Evolutionary conservation across 1,284 basidiomycete species (phyloP), one percentile per base, ranked within the genome.

Genomic region (Omphalotus olearius): DNA sequence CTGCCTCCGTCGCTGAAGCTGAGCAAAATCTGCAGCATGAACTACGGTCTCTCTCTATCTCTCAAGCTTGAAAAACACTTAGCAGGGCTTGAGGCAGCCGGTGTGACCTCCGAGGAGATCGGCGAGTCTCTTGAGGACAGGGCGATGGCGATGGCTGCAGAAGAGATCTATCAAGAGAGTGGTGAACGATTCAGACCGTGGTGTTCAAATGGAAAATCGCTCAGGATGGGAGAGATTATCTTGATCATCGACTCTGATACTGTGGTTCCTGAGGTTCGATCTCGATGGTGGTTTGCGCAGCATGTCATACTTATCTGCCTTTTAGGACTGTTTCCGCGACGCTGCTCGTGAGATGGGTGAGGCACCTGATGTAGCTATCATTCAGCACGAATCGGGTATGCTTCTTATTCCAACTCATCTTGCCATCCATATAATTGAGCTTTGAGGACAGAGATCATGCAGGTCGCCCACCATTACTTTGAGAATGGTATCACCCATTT

Each of bases 191-290:
- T 38, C 23, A 20, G 45, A 53, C 83, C 85, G 0, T 87, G 83
- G 84, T 85, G 82, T 13, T 68, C 70, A 50, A 83, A 85, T 57
- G 78, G 74, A 14, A 74, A 75, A 41, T 74, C 77, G 3, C 62
- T 83, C 23, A 74, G 82, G 18, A 64, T 85, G 20, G 85, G 86
- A 18, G 76, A 85, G 45, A 66, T 88, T 54, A 78, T 90, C 58
- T 67, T 87, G 55, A 79, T 90, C 59, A 78, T 90, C 58, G 88
- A 92, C 62, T 85, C 88, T 3, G 90, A 92, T 67, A 93, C 91
- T 17, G 69, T 91, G 53, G 88, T 93, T 0, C 90, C 90, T 2
- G 84, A 85, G 69, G 23, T 23, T 23, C 5, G 23, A 23, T 23
- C 5, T 5, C 23, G 23, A 23, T 23, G 23, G 5, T 3, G 2